Conservation (phyloP, 177 flowering plant genomes). For the Vitis hybrid region DNA sequence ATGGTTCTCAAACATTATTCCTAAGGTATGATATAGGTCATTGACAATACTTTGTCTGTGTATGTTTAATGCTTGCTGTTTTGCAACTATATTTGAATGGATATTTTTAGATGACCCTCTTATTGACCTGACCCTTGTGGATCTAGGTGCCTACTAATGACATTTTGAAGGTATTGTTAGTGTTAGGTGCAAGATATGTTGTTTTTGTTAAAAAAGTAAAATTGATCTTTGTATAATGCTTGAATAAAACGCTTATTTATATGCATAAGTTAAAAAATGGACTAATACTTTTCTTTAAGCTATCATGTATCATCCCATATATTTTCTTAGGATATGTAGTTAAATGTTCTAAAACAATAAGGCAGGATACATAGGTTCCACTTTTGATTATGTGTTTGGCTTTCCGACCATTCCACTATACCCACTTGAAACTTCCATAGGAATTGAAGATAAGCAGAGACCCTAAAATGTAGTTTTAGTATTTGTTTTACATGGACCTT, state of each 20-base stretch:
- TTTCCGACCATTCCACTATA: constrained; percentile 80
- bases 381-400: constrained; percentile 45
- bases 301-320: constrained; percentile 81
- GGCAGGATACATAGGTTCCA: constrained; percentile 85
- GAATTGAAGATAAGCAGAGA: constrained; percentile 43
- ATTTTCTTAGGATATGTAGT: constrained; percentile 81
- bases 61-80: constrained; percentile 65
- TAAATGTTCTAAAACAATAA: constrained; percentile 75
- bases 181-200: neutral
- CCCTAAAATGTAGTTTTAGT: constrained; percentile 43
- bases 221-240: neutral
- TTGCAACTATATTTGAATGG: constrained; percentile 60
- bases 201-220: no score
- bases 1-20: constrained; percentile 49
- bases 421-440: constrained; percentile 59
- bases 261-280: constrained; percentile 68
- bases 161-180: constrained; percentile 4
- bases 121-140: constrained; percentile 57
- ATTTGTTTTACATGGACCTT: constrained; percentile 2
- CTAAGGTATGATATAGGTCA: constrained; percentile 45
- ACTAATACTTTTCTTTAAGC: constrained; percentile 61
- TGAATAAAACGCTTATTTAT: constrained; percentile 42
- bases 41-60: constrained; percentile 83
- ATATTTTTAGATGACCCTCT: constrained; percentile 67
- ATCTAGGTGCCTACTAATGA: constrained; percentile 66